A percentile compares a stretch with the other conserved stretches of the same genome.
Evolutionary conservation across 139 green algal genomes (phyloP).

Genomic region (Auxenochlorella pyrenoidosa): DNA sequence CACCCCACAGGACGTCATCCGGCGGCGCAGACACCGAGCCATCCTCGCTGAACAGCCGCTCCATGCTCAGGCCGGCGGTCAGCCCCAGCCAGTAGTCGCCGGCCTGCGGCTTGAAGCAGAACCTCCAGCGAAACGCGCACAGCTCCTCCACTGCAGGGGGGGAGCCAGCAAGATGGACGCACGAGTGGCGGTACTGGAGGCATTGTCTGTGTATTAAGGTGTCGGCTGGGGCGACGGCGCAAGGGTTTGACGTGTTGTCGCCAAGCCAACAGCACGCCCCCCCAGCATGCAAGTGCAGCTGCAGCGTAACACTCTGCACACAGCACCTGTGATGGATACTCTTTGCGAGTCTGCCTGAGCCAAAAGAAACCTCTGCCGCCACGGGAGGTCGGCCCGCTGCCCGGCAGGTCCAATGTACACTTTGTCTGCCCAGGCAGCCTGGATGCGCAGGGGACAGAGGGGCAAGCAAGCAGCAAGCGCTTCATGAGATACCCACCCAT

Average conservation of each 20-base stretch:
- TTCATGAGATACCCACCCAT: too few species aligned
- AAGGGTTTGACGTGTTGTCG: too few species aligned
- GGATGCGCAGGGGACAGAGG: not conserved
- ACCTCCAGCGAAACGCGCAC: conserved; percentile 5
- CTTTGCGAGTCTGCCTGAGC: not conserved
- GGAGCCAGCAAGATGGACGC: not conserved
- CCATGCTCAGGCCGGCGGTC: not conserved
- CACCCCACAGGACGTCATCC: not conserved
- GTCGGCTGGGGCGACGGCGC: too few species aligned
- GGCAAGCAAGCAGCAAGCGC: too few species aligned
- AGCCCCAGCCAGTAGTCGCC: not conserved
- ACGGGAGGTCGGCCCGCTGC: not conserved
- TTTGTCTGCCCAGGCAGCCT: not conserved
- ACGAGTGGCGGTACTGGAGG: not conserved
- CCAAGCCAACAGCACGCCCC: too few species aligned
- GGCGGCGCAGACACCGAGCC: not conserved
- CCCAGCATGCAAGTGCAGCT: too few species aligned
- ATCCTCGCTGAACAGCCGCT: not conserved
- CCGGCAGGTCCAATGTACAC: not conserved
- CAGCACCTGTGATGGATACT: not conserved
- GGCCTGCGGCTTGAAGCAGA: conserved; percentile 7
- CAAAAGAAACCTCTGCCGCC: not conserved
- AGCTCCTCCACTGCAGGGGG: conserved; percentile 6
- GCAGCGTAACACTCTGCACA: too few species aligned
- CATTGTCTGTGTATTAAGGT: too few species aligned